A percentile compares a stretch with the other conserved stretches of the same genome.
phyloP scores from a whole-genome alignment of 139 green algal genomes.

The Micractinium conductrix region DNA sequence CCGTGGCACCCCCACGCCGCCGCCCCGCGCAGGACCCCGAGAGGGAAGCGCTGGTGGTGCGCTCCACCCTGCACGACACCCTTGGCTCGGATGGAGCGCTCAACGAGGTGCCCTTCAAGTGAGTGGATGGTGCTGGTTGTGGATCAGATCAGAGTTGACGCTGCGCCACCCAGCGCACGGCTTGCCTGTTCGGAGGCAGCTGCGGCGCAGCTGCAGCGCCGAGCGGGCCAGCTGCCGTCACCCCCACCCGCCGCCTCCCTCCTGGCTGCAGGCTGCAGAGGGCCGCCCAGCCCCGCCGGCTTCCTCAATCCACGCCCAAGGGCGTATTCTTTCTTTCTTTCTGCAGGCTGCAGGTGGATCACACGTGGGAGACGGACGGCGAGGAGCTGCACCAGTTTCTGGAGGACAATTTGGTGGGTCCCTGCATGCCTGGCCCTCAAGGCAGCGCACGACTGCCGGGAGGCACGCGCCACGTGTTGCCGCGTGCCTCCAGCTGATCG shows the following conservation, averaged over 20 bases:
- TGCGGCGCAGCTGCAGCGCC: not conserved
- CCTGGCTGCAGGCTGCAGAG: not conserved
- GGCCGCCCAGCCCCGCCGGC: not conserved
- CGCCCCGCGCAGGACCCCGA: not conserved
- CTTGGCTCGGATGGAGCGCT: constrained; percentile 14
- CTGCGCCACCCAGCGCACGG: not conserved
- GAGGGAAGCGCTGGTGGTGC: constrained; percentile 2
- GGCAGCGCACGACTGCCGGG: too few species aligned
- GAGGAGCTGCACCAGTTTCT: constrained; percentile 26
- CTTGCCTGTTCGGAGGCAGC: not conserved
- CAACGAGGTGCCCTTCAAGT: constrained; percentile 24
- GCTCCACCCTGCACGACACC: constrained; percentile 27
- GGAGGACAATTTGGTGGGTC: constrained; percentile 21
- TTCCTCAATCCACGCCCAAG: too few species aligned
- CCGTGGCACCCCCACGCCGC: too few species aligned
- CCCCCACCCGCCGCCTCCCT: not conserved
- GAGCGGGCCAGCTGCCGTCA: too few species aligned
- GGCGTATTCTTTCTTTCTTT: too few species aligned
- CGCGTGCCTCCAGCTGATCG: too few species aligned
- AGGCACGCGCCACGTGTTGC: too few species aligned
- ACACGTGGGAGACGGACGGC: not conserved
- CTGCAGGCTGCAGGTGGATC: not conserved
- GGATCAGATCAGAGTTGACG: too few species aligned
- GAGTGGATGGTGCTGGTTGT: too few species aligned
- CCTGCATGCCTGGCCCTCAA: too few species aligned